Percentiles rank a stretch among this genome's conserved stretches.
These are phyloP conservation scores for Endocarpon pusillum DNA, from an alignment of 495 filamentous ascomycete genomes.

Conservation along the genomic window DNA sequence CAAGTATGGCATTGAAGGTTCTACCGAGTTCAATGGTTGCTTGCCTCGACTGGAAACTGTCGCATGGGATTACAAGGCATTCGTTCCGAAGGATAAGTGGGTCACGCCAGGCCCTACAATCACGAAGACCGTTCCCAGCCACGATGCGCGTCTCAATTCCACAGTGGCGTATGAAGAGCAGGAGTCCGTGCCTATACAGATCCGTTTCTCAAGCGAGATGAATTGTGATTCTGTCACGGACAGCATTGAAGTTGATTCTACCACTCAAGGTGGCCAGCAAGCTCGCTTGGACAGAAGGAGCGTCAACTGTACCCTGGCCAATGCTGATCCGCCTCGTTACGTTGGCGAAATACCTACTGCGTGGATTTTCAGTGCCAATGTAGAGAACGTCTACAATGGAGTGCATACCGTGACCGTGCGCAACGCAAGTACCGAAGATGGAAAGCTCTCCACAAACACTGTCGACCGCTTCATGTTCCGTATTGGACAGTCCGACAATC, in stretches of 20 bases:
- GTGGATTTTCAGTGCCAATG: conserved; percentile 17
- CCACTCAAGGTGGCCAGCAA: conserved; percentile 10
- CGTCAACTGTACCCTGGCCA: conserved; percentile 8
- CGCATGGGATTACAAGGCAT: conserved; percentile 38
- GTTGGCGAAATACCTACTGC: conserved; percentile 8
- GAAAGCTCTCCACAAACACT: conserved; percentile 21
- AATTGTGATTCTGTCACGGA: conserved; percentile 30
- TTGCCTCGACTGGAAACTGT: conserved; percentile 25
- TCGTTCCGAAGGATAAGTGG: conserved; percentile 30
- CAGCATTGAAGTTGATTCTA: conserved; percentile 28
- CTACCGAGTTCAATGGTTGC: conserved; percentile 28
- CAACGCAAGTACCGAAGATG: conserved; percentile 22
- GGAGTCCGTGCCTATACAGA: conserved; percentile 23
- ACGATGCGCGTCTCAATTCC: conserved; percentile 33
- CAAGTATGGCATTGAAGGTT: conserved; percentile 9
- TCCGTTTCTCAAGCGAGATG: conserved; percentile 41
- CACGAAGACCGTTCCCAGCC: conserved; percentile 39
- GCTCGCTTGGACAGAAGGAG: conserved; percentile 12
- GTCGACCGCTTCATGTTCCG: conserved; percentile 28
- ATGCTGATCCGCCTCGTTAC: conserved; percentile 1
- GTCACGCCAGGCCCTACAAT: conserved; percentile 32
- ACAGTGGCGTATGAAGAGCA: conserved; percentile 9
- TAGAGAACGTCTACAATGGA: conserved; percentile 29
- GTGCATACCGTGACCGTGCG: conserved; percentile 27
- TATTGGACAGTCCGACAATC: conserved; percentile 26